Base-by-base conservation (phyloP, 495 filamentous ascomycete species). In the Lophiotrema nucula region DNA sequence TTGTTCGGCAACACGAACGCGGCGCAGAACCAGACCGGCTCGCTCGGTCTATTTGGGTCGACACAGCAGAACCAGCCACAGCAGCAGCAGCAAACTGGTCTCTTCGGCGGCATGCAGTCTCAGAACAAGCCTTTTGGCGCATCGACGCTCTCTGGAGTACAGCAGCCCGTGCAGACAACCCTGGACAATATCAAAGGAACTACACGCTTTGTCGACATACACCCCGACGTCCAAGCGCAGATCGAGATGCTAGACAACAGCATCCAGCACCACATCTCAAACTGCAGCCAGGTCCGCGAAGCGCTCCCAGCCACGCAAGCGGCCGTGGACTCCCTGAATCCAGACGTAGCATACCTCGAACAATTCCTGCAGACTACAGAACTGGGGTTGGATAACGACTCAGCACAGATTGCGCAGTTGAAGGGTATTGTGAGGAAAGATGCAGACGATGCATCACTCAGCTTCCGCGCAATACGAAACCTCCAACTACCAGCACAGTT, bases 191-290 rank as follows among this genome's bases (percentile, higher is more conserved):
- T 97, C 21, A 80, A 88, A 11, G 82, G 87, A 4, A 96, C 90
- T 0, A 96, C 93, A 6, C 87, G 93, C 52, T 96, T 90, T 74
- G 85, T 86, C 69, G 92, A 96, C 74, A 84, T 95, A 35, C 81
- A 88, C 39, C 87, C 92, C 62, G 81, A 87, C 31, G 74, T 97
- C n/a, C 88, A 95, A 60, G 80, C 81, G 44, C 69, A 87, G 42
- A 86, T 98, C 39, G 81, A 87, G 47, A 67, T 69, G 12, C 82
- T 95, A 57, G 92, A 98, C 69, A 77, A 79, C 18, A 79, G 81
- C 66, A 88, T 96, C 56, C 77, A 85, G 26, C 74, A 77, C 47
- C 87, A 90, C 65, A 89, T 90, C 48, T 59, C 69, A 19, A 70
- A 76, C 52, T 79, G 80, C 60, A 73, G 79, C 16, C 74, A 85